A percentile compares a stretch with the other conserved stretches of the same genome.
Evolutionary conservation across 1,284 basidiomycete species (phyloP).

Genomic region (Ceratobasidium sp.): DNA sequence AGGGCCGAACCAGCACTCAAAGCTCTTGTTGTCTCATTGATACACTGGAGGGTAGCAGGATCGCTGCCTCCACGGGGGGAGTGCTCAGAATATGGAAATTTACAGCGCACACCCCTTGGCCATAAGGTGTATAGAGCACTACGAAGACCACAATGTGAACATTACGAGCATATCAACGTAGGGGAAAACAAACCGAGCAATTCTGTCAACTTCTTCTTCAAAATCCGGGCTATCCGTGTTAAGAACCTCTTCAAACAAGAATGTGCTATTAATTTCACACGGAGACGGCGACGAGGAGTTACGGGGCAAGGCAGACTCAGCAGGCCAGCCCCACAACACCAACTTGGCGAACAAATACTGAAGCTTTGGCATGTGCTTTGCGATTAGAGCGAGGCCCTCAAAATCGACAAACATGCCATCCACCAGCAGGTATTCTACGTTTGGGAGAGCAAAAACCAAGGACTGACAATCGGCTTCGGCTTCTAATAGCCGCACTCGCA

Average conservation of each 20-base stretch:
- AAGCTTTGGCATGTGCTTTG: not conserved
- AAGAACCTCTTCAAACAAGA: too few species aligned
- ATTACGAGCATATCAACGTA: too few species aligned
- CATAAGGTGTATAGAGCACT: not conserved
- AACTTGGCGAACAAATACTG: not conserved
- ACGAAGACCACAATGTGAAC: not conserved
- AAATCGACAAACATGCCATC: not conserved
- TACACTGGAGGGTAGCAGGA: not conserved
- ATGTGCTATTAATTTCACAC: too few species aligned
- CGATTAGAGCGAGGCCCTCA: not conserved
- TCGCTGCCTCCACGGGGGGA: too few species aligned
- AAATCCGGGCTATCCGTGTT: too few species aligned
- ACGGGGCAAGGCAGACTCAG: too few species aligned
- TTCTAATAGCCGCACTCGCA: not conserved
- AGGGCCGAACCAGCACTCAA: too few species aligned
- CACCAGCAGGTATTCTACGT: slow-evolving; percentile 2
- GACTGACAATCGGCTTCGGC: not conserved
- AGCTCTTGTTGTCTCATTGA: not conserved
- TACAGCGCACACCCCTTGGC: slow-evolving; percentile 3
- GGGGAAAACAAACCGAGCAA: too few species aligned
- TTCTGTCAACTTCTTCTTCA: too few species aligned
- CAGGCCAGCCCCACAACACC: not conserved
- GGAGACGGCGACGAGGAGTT: too few species aligned
- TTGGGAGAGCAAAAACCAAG: not conserved
- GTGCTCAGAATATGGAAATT: not conserved